Conservation (phyloP, 768 basidiomycete genomes). For the Macrolepiota fuliginosa region DNA sequence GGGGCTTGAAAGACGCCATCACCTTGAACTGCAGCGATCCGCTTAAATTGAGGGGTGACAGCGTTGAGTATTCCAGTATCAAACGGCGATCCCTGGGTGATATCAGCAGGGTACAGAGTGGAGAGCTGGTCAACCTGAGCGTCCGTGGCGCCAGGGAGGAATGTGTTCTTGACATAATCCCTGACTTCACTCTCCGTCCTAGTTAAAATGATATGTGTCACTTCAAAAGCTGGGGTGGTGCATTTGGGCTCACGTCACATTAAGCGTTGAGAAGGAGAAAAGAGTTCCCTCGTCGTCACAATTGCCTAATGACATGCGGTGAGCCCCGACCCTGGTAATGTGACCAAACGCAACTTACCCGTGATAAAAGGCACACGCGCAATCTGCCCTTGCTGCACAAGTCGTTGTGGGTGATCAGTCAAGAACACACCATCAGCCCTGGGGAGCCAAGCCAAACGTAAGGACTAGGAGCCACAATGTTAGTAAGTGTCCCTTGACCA, state of each 20-base stretch:
- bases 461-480: slow-evolving; percentile 36
- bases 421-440: slow-evolving; percentile 49
- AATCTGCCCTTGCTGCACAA: slow-evolving; percentile 41
- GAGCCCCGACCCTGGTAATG: background rate
- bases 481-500: slow-evolving; percentile 12
- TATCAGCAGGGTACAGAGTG: slow-evolving; percentile 35
- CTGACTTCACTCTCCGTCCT: slow-evolving; percentile 24
- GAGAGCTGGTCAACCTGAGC: slow-evolving; percentile 28
- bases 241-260: slow-evolving; percentile 39
- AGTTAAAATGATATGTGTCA: background rate
- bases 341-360: slow-evolving; percentile 23
- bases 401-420: slow-evolving; percentile 38
- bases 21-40: slow-evolving; percentile 47
- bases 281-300: slow-evolving; percentile 63
- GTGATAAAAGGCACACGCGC: slow-evolving; percentile 49
- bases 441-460: slow-evolving; percentile 46
- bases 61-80: slow-evolving; percentile 43
- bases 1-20: slow-evolving; percentile 51
- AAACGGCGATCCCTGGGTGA: slow-evolving; percentile 50
- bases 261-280: slow-evolving; percentile 47
- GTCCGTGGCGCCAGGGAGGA: slow-evolving; percentile 29
- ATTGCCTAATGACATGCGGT: slow-evolving; percentile 33
- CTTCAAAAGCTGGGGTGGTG: background rate
- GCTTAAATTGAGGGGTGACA: slow-evolving; percentile 44
- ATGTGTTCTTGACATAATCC: slow-evolving; percentile 23